phyloP scores from a whole-genome alignment of 164 flowering plant species.

The Saururus chinensis region DNA sequence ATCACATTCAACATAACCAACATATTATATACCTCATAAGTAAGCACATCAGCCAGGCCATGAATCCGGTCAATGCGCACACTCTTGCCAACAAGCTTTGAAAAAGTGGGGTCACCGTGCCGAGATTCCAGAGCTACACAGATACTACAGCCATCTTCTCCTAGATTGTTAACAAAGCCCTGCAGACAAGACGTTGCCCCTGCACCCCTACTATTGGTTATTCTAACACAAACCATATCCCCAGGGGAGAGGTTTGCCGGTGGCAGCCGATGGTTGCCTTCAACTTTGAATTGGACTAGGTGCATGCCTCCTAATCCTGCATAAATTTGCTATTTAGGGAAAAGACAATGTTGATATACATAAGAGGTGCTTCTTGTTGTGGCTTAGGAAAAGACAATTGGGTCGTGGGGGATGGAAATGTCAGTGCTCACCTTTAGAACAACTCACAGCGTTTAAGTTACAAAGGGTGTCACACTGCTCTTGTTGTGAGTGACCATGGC shows the following conservation, averaged over 20 bases:
- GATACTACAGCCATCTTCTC: constrained; percentile 87
- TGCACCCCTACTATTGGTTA: constrained; percentile 77
- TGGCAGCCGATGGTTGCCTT: constrained; percentile 76
- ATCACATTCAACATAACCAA: neutral
- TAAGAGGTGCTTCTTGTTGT: neutral
- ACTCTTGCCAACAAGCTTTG: constrained; percentile 84
- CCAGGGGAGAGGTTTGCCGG: constrained; percentile 92
- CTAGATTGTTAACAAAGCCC: constrained; percentile 77
- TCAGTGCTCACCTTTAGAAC: constrained; percentile 56
- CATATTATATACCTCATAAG: constrained; percentile 63
- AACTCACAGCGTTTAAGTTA: constrained; percentile 67
- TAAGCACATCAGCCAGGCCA: constrained; percentile 83
- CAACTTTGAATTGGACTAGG: constrained; percentile 69
- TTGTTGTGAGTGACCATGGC: constrained; percentile 86
- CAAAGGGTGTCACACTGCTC: constrained; percentile 94
- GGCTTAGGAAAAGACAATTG: neutral
- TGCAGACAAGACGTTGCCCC: constrained; percentile 81
- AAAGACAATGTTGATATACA: no score
- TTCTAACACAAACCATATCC: constrained; percentile 92
- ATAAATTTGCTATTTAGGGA: neutral
- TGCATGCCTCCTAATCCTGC: constrained; percentile 96
- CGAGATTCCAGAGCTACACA: constrained; percentile 75
- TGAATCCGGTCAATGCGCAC: constrained; percentile 85
- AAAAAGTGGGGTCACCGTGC: constrained; percentile 86
- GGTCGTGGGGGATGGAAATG: neutral